Evolutionary conservation across 805 yeast species (phyloP).

Genomic region (Nakazawaea wyomingensis): DNA sequence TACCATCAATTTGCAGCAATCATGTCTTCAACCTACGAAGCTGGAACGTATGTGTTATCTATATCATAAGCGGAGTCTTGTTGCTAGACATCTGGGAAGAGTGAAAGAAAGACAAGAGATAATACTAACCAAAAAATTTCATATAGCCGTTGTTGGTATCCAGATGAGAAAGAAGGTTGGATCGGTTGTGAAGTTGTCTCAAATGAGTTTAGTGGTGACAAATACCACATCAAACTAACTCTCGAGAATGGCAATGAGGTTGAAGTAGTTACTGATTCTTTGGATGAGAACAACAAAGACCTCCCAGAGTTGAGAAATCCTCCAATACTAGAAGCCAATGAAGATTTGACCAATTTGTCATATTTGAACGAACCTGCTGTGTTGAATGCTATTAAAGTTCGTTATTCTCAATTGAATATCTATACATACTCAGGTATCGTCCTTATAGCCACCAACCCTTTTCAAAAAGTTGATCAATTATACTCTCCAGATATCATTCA

Average conservation of each 20-base stretch:
- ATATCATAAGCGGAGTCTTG: too few species aligned
- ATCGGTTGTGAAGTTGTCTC: constrained; percentile 57
- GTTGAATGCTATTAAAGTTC: constrained; percentile 82
- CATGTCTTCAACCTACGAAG: constrained; percentile 40
- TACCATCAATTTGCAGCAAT: background rate
- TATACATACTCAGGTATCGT: constrained; percentile 97
- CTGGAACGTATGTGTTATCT: constrained; percentile 57
- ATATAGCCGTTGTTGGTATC: constrained; percentile 75
- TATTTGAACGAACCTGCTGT: constrained; percentile 96
- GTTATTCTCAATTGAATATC: constrained; percentile 85
- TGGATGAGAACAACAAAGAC: constrained; percentile 48
- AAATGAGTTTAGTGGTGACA: constrained; percentile 35
- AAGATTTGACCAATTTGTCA: constrained; percentile 87
- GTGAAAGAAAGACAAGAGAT: too few species aligned
- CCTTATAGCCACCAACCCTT: constrained; percentile 93
- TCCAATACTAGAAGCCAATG: constrained; percentile 86
- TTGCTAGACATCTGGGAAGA: too few species aligned
- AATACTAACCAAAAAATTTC: background rate
- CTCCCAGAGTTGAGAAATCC: constrained; percentile 87
- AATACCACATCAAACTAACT: constrained; percentile 45
- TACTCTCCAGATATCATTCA: constrained; percentile 91
- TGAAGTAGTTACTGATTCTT: constrained; percentile 40
- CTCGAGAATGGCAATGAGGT: constrained; percentile 47
- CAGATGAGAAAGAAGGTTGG: constrained; percentile 72
- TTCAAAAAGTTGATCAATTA: constrained; percentile 84